Conservation (phyloP, 179 eudicot genomes). For the Actinidia arguta region DNA sequence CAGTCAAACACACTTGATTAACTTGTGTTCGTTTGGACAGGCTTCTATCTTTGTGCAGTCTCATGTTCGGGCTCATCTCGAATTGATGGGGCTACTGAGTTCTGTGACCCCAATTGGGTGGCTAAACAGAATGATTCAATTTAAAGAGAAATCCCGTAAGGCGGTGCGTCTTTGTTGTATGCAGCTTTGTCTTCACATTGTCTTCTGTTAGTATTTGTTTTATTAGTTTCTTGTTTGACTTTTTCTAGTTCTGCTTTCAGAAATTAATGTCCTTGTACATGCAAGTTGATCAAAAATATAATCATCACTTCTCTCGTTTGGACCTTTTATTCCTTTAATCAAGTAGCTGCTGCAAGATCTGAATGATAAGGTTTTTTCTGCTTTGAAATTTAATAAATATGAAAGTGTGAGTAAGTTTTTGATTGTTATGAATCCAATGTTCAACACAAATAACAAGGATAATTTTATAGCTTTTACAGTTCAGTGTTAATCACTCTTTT, state of each 20-base stretch:
- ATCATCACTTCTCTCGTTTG: background rate
- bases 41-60: conserved; percentile 97
- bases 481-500: background rate
- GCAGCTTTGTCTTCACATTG: conserved; percentile 17
- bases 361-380: conserved; percentile 9
- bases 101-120: conserved; percentile 96
- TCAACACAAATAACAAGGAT: background rate
- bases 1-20: background rate
- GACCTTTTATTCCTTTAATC: background rate
- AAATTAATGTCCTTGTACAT: conserved; percentile 2
- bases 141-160: conserved; percentile 96
- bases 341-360: background rate
- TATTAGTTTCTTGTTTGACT: too few relatives aligned
- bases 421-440: background rate
- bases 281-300: background rate
- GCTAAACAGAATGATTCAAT: conserved; percentile 95
- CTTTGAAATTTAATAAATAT: background rate
- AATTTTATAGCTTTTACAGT: too few relatives aligned
- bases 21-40: conserved; percentile 37
- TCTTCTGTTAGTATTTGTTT: too few relatives aligned
- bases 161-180: conserved; percentile 55
- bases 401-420: background rate
- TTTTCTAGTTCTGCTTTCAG: too few relatives aligned
- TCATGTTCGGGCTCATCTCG: conserved; percentile 97
- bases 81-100: conserved; percentile 97